Conservation (phyloP, 345 rosid species). For the Moringa oleifera region DNA sequence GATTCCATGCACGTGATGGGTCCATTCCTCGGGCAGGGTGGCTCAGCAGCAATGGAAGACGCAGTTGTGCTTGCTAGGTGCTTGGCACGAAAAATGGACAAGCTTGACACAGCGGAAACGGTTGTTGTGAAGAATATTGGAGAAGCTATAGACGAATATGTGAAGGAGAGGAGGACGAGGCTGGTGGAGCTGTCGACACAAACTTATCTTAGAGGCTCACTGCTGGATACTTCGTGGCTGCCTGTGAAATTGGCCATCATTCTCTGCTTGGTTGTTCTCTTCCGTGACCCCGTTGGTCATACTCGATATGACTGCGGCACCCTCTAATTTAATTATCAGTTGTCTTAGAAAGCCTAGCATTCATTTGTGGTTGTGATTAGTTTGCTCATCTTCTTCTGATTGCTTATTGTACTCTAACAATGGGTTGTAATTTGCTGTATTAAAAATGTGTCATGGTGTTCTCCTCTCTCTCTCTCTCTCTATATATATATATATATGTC, state of each 20-base stretch:
- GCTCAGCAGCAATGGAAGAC: conserved; percentile 45
- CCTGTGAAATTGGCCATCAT: conserved; percentile 15
- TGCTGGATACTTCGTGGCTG: conserved; percentile 17
- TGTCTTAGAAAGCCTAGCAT: no score
- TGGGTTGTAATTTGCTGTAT: no score
- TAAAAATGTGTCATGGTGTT: no score
- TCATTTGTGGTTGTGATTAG: no score
- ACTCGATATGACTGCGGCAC: conserved; percentile 37
- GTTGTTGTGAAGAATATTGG: no score
- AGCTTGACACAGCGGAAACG: conserved; percentile 6
- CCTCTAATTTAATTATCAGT: no score
- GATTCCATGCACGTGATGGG: conserved; percentile 54
- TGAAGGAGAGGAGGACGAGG: conserved; percentile 39
- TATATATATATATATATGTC: no score
- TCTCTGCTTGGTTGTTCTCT: conserved; percentile 20
- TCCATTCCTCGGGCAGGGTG: conserved; percentile 50
- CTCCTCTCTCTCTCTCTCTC: no score
- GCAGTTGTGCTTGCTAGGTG: conserved; percentile 47
- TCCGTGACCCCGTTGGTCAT: conserved; percentile 26
- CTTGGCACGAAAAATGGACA: conserved; percentile 23
- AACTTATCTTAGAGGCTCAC: conserved; percentile 34
- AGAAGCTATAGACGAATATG: conserved; percentile 34
- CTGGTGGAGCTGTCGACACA: conserved; percentile 34
- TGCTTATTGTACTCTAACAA: no score
- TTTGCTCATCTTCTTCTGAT: no score